Evolutionary conservation across 805 yeast genomes (phyloP), one percentile per base, ranked within the genome.

Genomic region (Sugiyamaella qingdaonensis): DNA sequence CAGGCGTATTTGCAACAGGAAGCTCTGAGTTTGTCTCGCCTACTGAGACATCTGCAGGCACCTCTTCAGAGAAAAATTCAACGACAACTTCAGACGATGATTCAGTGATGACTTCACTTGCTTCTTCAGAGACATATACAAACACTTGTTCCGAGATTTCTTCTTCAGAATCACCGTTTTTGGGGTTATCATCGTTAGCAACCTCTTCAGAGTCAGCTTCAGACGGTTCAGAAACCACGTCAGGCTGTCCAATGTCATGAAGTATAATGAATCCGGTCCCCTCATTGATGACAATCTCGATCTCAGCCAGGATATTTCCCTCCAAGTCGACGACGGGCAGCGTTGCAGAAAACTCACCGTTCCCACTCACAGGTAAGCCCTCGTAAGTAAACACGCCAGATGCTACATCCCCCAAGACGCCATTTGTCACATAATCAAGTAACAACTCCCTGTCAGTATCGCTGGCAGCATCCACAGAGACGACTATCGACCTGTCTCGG

Each of bases 321-420:
- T 3, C 5, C 10, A 32, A n/a, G 14, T 45, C 48, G 24, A 45
- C 10, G 4, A 45, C 37, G 2, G 37, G 48, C 2, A 31, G 48
- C 4, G 14, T 29, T n/a, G 39, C 34, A 2, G 34, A 31, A 32
- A 47, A 47, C 18, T 18, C 33, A 24, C 34, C 44, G 13, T 19
- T 24, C 4, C 27, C 41, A 35, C 10, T 32, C 13, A 47, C 43
- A 11, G 24, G 43, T 5, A 10, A 32, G 34, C 34, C 50, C 18
- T 47, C 34, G 10, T 47, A n/a, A 21, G 24, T 10, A 18, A 47
- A 47, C n/a, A 10, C 29, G 8, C 50, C 50, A 21, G 29, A 19
- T 8, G 34, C 44, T 10, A 47, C 27, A 14, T 47, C 44, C 10
- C 21, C 34, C 42, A 47, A 19, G 16, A 47, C 35, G 24, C 35